Percentiles rank a stretch among this genome's conserved stretches.
Conservation (phyloP, 2,329 filamentous ascomycete genomes). For the Xylariaceae sp. region DNA sequence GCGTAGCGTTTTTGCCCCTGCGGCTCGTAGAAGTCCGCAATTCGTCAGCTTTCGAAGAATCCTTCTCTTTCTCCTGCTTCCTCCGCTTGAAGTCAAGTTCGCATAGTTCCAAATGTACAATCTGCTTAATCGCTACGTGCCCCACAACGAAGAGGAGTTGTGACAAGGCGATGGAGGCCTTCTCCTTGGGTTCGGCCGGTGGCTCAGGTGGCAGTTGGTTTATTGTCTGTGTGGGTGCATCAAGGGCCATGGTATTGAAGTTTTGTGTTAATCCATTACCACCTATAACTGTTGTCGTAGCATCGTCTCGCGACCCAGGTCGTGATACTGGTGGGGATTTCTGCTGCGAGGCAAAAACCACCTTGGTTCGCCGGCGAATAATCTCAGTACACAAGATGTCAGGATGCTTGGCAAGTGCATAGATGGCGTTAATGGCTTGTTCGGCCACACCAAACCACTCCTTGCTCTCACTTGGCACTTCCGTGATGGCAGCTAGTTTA, state of each 20-base stretch:
- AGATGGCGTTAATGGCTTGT: conserved; percentile 95
- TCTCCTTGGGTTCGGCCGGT: conserved; percentile 61
- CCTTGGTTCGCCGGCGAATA: conserved; percentile 82
- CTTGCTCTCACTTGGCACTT: conserved; percentile 86
- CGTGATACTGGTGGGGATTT: conserved; percentile 53
- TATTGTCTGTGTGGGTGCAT: conserved; percentile 43
- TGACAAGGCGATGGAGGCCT: conserved; percentile 78
- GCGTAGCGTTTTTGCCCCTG: conserved; percentile 42
- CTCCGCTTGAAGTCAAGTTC: conserved; percentile 97
- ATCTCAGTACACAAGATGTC: conserved; percentile 93
- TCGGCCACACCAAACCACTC: conserved; percentile 97
- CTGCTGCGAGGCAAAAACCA: conserved; percentile 69
- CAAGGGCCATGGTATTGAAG: conserved; percentile 41
- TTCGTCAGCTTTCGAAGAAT: conserved; percentile 50
- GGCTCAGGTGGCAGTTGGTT: conserved; percentile 40
- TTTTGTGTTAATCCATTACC: conserved; percentile 46
- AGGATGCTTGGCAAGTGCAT: conserved; percentile 90
- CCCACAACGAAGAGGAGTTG: conserved; percentile 95
- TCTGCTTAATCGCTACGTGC: conserved; percentile 97
- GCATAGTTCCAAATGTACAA: conserved; percentile 96
- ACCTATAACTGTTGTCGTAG: conserved; percentile 41
- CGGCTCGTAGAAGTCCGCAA: conserved; percentile 41
- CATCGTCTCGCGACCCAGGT: conserved; percentile 53
- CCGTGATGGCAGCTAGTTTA: conserved; percentile 82
- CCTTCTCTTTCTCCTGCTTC: conserved; percentile 88